Percentiles rank a stretch among this genome's conserved stretches.
Conservation (phyloP, 768 basidiomycete species). For the Hygrophoropsis aurantiaca region DNA sequence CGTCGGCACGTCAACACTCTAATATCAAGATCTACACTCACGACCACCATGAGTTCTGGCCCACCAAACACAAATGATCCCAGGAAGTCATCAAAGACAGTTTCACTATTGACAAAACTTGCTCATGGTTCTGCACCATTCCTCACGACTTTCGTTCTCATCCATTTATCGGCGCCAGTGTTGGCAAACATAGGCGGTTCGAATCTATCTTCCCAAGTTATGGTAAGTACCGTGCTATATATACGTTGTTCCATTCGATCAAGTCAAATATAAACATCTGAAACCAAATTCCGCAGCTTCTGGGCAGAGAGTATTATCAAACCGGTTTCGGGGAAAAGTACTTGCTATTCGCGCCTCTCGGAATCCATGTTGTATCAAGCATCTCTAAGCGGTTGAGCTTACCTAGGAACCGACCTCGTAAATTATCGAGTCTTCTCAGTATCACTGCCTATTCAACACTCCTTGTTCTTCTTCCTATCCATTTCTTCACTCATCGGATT, state of each 20-base stretch:
- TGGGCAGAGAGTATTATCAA: constrained; percentile 88
- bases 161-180: constrained; percentile 79
- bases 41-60: no score
- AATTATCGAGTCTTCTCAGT: constrained; percentile 46
- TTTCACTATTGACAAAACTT: constrained; percentile 48
- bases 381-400: constrained; percentile 58
- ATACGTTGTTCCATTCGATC: neutral
- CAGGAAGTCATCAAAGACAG: neutral
- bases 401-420: constrained; percentile 31
- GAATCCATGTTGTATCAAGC: constrained; percentile 59
- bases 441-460: constrained; percentile 63
- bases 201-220: constrained; percentile 62
- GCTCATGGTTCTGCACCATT: constrained; percentile 75
- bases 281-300: constrained; percentile 45
- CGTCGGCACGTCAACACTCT: no score
- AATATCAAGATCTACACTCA: no score
- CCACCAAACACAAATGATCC: no score
- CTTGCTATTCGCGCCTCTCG: constrained; percentile 67
- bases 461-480: constrained; percentile 62
- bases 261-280: neutral
- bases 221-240: constrained; percentile 62
- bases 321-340: constrained; percentile 64
- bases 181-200: constrained; percentile 73
- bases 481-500: constrained; percentile 67
- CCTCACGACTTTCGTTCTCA: constrained; percentile 66